A percentile compares a stretch with the other conserved stretches of the same genome.
phyloP scores from a whole-genome alignment of 768 basidiomycete genomes.

The Asterophora parasitica region DNA sequence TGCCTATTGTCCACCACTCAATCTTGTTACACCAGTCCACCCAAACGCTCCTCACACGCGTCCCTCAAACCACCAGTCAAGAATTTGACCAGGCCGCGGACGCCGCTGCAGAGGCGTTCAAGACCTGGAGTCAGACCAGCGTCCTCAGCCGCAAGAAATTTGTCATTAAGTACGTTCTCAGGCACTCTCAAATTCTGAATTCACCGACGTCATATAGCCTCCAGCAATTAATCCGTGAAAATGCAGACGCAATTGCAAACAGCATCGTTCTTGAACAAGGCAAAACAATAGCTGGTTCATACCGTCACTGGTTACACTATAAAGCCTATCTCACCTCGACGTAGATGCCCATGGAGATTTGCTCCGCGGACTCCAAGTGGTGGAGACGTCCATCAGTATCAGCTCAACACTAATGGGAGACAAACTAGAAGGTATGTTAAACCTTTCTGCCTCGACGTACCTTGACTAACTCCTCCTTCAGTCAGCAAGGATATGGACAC shows the following conservation, averaged over 20 bases:
- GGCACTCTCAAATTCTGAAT: background rate
- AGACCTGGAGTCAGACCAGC: constrained; percentile 84
- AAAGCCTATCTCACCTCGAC: background rate
- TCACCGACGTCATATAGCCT: constrained; percentile 45
- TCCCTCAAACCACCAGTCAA: constrained; percentile 78
- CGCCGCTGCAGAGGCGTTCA: constrained; percentile 81
- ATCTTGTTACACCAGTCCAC: constrained; percentile 55
- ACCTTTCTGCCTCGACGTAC: background rate
- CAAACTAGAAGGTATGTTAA: constrained; percentile 74
- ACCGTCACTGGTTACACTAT: constrained; percentile 9
- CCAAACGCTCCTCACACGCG: constrained; percentile 82
- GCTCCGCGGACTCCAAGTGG: constrained; percentile 86
- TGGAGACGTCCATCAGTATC: constrained; percentile 74
- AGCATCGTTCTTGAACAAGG: constrained; percentile 96
- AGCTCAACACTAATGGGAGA: constrained; percentile 86
- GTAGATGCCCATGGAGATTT: constrained; percentile 94
- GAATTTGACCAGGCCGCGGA: constrained; percentile 85
- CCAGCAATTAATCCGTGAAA: constrained; percentile 79
- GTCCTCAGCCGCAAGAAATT: constrained; percentile 85
- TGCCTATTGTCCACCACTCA: background rate
- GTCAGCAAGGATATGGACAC: constrained; percentile 98
- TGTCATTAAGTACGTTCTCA: constrained; percentile 71
- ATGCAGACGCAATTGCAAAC: constrained; percentile 79
- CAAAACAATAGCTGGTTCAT: constrained; percentile 78
- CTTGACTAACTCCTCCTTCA: constrained; percentile 25